These are phyloP conservation scores for Blastobotrys elegans DNA, from an alignment of 1,139 yeast species.

Conservation along the genomic window DNA sequence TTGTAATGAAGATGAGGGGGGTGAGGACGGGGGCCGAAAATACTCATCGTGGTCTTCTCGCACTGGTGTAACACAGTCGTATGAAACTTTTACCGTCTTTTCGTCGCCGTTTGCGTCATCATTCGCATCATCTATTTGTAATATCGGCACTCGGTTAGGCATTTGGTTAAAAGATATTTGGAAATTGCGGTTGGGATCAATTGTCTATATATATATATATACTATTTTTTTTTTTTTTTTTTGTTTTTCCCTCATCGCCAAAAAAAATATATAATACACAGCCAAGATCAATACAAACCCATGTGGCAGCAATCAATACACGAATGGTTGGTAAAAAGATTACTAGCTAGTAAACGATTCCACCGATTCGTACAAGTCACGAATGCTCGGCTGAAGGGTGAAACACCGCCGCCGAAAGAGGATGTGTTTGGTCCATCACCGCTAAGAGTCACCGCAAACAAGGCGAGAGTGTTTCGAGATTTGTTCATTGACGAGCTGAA, in stretches of 20 bases:
- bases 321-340: constrained; percentile 29
- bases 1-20: background rate
- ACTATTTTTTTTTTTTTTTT: too few species aligned
- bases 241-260: background rate
- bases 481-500: constrained; percentile 63
- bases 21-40: background rate
- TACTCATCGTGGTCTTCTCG: background rate
- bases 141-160: background rate
- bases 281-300: too few species aligned
- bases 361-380: constrained; percentile 64
- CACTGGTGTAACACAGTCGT: background rate
- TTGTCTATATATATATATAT: background rate
- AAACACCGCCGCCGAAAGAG: constrained; percentile 33
- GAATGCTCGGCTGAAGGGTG: constrained; percentile 49
- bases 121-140: background rate
- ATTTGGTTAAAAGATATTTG: too few species aligned
- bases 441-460: constrained; percentile 30
- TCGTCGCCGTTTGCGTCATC: background rate
- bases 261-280: too few species aligned
- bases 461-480: constrained; percentile 55
- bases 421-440: constrained; percentile 15
- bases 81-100: background rate
- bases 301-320: constrained; percentile 29
- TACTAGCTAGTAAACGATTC: constrained; percentile 59
- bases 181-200: too few species aligned